Percentiles rank a stretch among this genome's conserved stretches.
Evolutionary conservation across 805 yeast genomes (phyloP).

Genomic region (Huiozyma sinensis): DNA sequence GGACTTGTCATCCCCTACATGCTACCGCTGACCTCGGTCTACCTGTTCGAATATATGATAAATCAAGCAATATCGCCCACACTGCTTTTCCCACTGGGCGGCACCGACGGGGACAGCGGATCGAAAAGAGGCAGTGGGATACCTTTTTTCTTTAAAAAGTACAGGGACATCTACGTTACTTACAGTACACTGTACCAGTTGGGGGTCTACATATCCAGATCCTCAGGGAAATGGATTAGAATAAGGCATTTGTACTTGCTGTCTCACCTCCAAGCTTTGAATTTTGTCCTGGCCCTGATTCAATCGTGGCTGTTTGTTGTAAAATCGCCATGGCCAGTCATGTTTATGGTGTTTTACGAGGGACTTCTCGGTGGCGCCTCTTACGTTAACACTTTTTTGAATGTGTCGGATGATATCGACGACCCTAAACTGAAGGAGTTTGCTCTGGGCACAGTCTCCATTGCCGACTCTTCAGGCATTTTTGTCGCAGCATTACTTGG

Average conservation of each 20-base stretch:
- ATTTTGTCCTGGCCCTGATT: slow-evolving; percentile 43
- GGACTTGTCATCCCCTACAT: slow-evolving; percentile 51
- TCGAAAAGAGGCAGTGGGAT: slow-evolving; percentile 1
- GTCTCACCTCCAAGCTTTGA: slow-evolving; percentile 55
- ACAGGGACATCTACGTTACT: slow-evolving; percentile 81
- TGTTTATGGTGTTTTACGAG: slow-evolving; percentile 67
- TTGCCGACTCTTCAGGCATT: slow-evolving; percentile 78
- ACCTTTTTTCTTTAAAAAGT: slow-evolving; percentile 52
- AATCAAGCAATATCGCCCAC: slow-evolving; percentile 93
- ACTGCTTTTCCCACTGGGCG: slow-evolving; percentile 57
- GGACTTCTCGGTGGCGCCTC: slow-evolving; percentile 86
- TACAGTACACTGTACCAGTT: slow-evolving; percentile 84
- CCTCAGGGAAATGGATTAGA: slow-evolving; percentile 61
- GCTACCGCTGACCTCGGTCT: slow-evolving; percentile 77
- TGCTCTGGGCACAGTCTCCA: slow-evolving; percentile 72
- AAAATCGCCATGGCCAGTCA: slow-evolving; percentile 49
- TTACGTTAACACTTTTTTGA: slow-evolving; percentile 79
- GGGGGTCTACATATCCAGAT: slow-evolving; percentile 87
- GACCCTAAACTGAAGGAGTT: slow-evolving; percentile 46
- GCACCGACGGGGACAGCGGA: slow-evolving; percentile 13
- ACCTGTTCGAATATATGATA: slow-evolving; percentile 75
- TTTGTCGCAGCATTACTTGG: slow-evolving; percentile 72
- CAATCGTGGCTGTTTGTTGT: slow-evolving; percentile 57
- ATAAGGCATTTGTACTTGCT: slow-evolving; percentile 49
- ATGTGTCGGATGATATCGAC: slow-evolving; percentile 49